Conservation (phyloP, 129 eudicot species). For the Silybum marianum region DNA sequence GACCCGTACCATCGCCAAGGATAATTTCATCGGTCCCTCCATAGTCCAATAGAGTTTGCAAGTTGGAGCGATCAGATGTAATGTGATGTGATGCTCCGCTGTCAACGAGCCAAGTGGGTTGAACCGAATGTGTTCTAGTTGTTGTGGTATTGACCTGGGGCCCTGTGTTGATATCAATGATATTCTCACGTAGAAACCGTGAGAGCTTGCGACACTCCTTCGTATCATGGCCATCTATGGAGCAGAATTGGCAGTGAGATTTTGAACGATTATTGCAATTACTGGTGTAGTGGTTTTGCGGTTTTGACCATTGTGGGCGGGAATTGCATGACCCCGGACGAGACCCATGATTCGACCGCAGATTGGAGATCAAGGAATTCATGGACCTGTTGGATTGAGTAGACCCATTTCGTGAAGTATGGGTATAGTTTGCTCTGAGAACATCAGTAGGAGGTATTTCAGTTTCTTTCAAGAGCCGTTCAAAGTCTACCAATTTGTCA, state of each 20-base stretch:
- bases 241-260: too few species aligned
- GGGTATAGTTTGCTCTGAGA: slow-evolving; percentile 3
- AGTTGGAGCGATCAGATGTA: slow-evolving; percentile 6
- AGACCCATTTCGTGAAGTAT: background rate
- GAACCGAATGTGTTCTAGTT: background rate
- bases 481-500: slow-evolving; percentile 8
- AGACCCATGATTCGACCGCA: background rate
- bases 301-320: background rate
- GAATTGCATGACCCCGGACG: background rate
- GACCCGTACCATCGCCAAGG: background rate
- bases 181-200: too few species aligned
- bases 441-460: background rate
- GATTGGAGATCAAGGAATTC: too few species aligned
- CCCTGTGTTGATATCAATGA: too few species aligned
- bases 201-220: too few species aligned
- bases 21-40: slow-evolving; percentile 11
- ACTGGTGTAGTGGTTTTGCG: background rate
- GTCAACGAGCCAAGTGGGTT: background rate
- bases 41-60: slow-evolving; percentile 15
- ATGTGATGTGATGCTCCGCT: slow-evolving; percentile 23
- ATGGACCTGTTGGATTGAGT: background rate
- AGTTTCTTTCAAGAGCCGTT: background rate
- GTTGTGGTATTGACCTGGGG: background rate
- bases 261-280: too few species aligned
- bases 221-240: too few species aligned